A percentile compares a stretch with the other conserved stretches of the same genome.
Conservation (phyloP, 148 eudicot species). For the Cornus suecica region DNA sequence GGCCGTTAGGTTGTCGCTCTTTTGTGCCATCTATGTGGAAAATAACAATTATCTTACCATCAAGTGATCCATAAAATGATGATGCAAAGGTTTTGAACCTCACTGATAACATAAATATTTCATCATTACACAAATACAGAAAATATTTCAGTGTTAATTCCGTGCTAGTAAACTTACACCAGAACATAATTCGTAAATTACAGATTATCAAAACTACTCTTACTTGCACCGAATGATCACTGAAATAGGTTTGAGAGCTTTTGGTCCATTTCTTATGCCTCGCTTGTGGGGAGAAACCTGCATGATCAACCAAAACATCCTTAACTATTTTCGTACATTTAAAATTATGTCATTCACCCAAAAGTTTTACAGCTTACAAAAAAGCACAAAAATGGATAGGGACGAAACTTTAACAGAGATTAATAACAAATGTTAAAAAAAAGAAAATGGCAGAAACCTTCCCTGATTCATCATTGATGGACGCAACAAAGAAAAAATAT, state of each 20-base stretch:
- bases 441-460: neutral
- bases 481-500: no score
- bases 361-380: neutral
- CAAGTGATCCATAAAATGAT: no score
- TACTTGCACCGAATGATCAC: conserved; percentile 93
- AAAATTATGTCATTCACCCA: neutral
- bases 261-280: conserved; percentile 92
- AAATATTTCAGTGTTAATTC: neutral
- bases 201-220: conserved; percentile 18
- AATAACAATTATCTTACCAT: no score
- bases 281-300: conserved; percentile 70
- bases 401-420: neutral
- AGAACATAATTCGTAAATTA: neutral
- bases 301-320: conserved; percentile 13
- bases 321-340: neutral
- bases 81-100: no score
- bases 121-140: neutral
- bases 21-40: no score
- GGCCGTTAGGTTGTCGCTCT: no score
- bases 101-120: no score
- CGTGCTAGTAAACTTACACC: neutral
- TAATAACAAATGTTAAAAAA: neutral
- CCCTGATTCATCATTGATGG: neutral
- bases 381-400: neutral
- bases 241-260: conserved; percentile 81